Percentiles rank a stretch among this genome's conserved stretches.
Evolutionary conservation across 106 monocot genomes (phyloP).

Genomic region (Iris macrosiphon): DNA sequence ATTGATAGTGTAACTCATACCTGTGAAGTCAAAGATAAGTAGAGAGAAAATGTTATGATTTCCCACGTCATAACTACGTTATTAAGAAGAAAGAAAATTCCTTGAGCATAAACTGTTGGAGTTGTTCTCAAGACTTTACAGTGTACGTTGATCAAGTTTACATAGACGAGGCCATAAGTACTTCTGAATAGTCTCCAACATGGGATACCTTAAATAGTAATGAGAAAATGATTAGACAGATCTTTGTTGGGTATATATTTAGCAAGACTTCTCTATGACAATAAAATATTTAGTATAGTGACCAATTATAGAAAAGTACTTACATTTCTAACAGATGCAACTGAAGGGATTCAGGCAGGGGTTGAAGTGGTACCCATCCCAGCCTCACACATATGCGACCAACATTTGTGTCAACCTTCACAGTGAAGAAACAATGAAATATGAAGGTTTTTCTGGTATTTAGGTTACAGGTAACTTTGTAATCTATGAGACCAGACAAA

Average conservation of each 20-base stretch:
- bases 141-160: slow-evolving; percentile 48
- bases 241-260: background rate
- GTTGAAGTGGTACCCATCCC: slow-evolving; percentile 97
- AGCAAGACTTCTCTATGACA: background rate
- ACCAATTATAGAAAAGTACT: slow-evolving; percentile 8
- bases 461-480: background rate
- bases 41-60: background rate
- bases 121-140: slow-evolving; percentile 29
- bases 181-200: slow-evolving; percentile 81
- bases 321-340: slow-evolving; percentile 89
- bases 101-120: too few relatives aligned
- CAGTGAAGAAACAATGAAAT: background rate
- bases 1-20: slow-evolving; percentile 80
- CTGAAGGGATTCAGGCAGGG: slow-evolving; percentile 88
- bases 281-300: too few relatives aligned
- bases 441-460: too few relatives aligned
- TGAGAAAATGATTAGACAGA: slow-evolving; percentile 4
- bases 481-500: background rate
- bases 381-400: slow-evolving; percentile 92
- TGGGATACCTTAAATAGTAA: slow-evolving; percentile 62
- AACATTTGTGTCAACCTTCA: slow-evolving; percentile 94
- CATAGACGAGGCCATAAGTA: slow-evolving; percentile 69
- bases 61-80: too few relatives aligned
- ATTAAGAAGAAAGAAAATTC: slow-evolving; percentile 2
- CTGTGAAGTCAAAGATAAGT: slow-evolving; percentile 17